Conservation (phyloP, 176 grass and related monocot genomes). For the Chloris gayana region DNA sequence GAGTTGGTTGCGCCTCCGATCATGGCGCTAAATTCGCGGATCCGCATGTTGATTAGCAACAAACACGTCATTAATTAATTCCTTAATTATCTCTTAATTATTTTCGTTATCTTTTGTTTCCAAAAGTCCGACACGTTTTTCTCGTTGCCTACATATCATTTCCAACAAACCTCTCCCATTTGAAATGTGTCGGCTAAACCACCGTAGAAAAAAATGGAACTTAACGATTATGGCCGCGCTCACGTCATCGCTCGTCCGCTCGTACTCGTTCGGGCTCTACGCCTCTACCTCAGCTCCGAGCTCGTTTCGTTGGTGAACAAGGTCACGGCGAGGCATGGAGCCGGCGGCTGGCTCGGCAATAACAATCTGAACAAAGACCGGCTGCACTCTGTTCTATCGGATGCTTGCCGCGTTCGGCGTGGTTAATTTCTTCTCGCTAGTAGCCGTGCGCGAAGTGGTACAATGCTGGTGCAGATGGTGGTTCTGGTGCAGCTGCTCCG, state of each 20-base stretch:
- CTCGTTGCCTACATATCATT: no score
- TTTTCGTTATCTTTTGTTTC: no score
- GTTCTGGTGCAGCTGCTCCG: constrained; percentile 23
- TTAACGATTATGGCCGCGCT: no score
- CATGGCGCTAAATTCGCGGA: no score
- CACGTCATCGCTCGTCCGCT: constrained; percentile 96
- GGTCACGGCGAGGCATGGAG: constrained; percentile 60
- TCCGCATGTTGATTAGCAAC: no score
- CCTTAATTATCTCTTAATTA: no score
- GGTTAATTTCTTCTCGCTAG: constrained; percentile 84
- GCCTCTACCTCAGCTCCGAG: constrained; percentile 93
- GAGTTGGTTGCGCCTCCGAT: no score
- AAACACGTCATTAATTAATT: no score
- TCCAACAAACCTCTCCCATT: no score
- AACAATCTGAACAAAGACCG: constrained; percentile 84
- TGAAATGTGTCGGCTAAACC: no score
- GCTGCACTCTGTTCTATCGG: constrained; percentile 93
- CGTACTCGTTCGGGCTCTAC: constrained; percentile 93
- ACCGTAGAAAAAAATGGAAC: no score
- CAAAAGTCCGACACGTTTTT: no score
- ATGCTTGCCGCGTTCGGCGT: constrained; percentile 72
- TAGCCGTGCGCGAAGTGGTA: constrained; percentile 85
- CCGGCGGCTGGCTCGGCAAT: constrained; percentile 62
- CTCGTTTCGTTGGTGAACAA: constrained; percentile 90
- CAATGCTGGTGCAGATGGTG: constrained; percentile 7